These are phyloP conservation scores for Cucurbitaria berberidis DNA, from an alignment of 2,329 filamentous ascomycete genomes.

Conservation along the genomic window DNA sequence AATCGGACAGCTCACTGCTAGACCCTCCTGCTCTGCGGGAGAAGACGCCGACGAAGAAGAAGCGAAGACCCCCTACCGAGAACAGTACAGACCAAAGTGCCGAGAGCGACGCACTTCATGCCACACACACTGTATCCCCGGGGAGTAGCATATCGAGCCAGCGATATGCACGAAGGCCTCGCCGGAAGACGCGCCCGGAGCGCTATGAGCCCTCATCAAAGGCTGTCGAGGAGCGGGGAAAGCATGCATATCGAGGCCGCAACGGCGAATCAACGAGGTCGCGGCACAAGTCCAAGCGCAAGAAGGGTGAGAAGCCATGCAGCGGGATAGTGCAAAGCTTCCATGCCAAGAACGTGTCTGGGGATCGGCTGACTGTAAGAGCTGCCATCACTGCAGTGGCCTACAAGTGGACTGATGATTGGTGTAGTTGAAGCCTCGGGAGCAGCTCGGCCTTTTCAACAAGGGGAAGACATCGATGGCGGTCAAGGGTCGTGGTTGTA, in stretches of 20 bases:
- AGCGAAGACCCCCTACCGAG: constrained; percentile 8
- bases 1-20: constrained; percentile 51
- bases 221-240: constrained; percentile 33
- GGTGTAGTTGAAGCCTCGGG: constrained; percentile 52
- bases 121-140: constrained; percentile 18
- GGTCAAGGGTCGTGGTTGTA: constrained; percentile 52
- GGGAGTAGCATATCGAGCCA: constrained; percentile 26
- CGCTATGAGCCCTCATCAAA: constrained; percentile 51
- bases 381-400: constrained; percentile 12
- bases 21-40: constrained; percentile 22
- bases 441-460: constrained; percentile 55
- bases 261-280: constrained; percentile 40
- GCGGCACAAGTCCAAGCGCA: constrained; percentile 46
- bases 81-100: constrained; percentile 11
- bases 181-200: constrained; percentile 56
- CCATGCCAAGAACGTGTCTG: constrained; percentile 53
- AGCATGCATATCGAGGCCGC: constrained; percentile 19
- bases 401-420: constrained; percentile 31
- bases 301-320: constrained; percentile 45
- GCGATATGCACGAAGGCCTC: constrained; percentile 52
- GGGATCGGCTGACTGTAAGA: constrained; percentile 56
- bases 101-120: constrained; percentile 21
- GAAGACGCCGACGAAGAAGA: constrained; percentile 3
- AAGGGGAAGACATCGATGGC: constrained; percentile 57
- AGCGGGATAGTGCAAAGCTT: constrained; percentile 51